Base-by-base conservation (phyloP, 129 eudicot species). In the Escallonia rubra region DNA sequence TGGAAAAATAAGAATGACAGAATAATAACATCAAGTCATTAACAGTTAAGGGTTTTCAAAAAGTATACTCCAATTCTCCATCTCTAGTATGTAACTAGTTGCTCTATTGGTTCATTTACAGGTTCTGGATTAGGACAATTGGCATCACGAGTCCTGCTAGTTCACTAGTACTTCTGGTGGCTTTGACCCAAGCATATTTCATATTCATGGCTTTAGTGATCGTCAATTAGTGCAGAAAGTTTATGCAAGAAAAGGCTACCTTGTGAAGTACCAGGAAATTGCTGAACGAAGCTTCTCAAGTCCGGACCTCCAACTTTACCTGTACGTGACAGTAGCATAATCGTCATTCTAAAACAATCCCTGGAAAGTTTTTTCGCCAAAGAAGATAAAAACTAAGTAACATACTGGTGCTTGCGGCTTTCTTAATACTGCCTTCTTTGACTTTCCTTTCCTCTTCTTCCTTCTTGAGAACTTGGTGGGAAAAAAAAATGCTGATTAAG, bases 381-480 rank as follows among this genome's bases (percentile, higher is more conserved):
- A 50, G 61, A 42, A 10, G 9, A 52, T 39, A 74, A 12, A 53
- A 42, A 2, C 12, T 7, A 54, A 9, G 12, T 66, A 78, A 45
- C 73, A 71, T 75, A 92, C 98, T 86, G 63, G 70, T 76, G 64
- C 72, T 81, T 48, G 72, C 56, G 45, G 63, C 75, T 78, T 78
- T 88, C 51, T 69, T 67, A 58, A 63, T 47, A 53, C 55, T 64
- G 71, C 88, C 87, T 77, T 68, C 82, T 68, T 74, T 84, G n/a
- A 88, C 86, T 89, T 72, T 93, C 66, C 81, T 85, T 86, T 89
- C 91, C 67, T 89, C 95, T 75, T 93, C 96, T 76, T 93, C 99
- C 85, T 86, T 93, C 91, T 89, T 93, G 59, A 93, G 92, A 82
- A 76, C 99, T 93, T 69, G 14, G 38, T 56, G 65, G 71, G 34